Evolutionary conservation across 2,329 filamentous ascomycete species (phyloP).

Genomic region (Orbilia ellipsospora): DNA sequence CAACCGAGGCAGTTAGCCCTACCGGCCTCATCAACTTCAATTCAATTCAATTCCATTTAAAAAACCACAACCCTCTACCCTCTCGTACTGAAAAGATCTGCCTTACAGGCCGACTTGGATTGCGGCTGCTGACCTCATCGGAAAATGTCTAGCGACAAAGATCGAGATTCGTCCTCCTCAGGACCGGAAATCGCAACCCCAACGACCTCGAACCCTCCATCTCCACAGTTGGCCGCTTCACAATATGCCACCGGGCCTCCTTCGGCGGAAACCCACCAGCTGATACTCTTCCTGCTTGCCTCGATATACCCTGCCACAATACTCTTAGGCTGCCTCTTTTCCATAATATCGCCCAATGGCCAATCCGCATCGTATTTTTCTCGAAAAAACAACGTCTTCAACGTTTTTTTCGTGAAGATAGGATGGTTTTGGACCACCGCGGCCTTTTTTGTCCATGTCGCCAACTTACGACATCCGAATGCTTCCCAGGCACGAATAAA

Average conservation of each 20-base stretch:
- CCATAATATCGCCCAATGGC: constrained; percentile 77
- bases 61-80: too few species aligned
- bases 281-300: constrained; percentile 67
- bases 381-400: constrained; percentile 91
- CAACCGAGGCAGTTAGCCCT: not conserved
- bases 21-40: too few species aligned
- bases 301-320: constrained; percentile 80
- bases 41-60: too few species aligned
- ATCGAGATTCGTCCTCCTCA: constrained; percentile 45
- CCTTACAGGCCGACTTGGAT: not conserved
- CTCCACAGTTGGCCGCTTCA: constrained; percentile 31
- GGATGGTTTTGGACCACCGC: constrained; percentile 92
- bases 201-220: constrained; percentile 43
- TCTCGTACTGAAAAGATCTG: too few species aligned
- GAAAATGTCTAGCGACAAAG: constrained; percentile 49
- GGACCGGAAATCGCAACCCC: constrained; percentile 50
- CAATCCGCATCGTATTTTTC: constrained; percentile 84
- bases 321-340: constrained; percentile 83
- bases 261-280: constrained; percentile 40
- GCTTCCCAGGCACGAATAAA: constrained; percentile 62
- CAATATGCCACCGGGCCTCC: constrained; percentile 29
- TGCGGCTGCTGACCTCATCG: too few species aligned
- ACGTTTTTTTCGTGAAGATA: constrained; percentile 90
- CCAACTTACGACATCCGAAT: constrained; percentile 72
- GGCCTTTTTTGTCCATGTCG: constrained; percentile 76